These are phyloP conservation scores for Xylaria sp. DNA, from an alignment of 2,329 filamentous ascomycete genomes.

Conservation along the genomic window DNA sequence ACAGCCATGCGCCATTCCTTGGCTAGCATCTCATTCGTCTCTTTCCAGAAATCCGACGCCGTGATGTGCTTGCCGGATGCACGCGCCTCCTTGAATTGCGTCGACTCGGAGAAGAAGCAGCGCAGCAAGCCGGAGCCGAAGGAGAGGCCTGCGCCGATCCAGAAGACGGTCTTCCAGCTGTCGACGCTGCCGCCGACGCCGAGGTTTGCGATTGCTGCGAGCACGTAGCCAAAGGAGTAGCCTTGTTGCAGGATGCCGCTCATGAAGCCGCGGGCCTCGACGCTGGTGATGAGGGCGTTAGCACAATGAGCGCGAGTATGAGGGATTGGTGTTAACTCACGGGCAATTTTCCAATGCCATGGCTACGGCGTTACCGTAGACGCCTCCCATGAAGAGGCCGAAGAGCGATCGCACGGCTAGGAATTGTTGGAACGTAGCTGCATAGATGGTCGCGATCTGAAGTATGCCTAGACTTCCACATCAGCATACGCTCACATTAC, in stretches of 20 bases:
- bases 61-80: constrained; percentile 49
- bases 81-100: constrained; percentile 68
- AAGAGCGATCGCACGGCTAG: constrained; percentile 69
- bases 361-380: constrained; percentile 72
- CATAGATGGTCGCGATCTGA: constrained; percentile 73
- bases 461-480: constrained; percentile 40
- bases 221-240: constrained; percentile 73
- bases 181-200: constrained; percentile 60
- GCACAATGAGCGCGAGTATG: neutral
- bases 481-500: neutral
- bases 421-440: constrained; percentile 65
- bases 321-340: constrained; percentile 35
- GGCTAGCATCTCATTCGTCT: constrained; percentile 61
- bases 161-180: constrained; percentile 72
- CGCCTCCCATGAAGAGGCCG: constrained; percentile 74
- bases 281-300: constrained; percentile 29
- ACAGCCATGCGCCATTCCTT: constrained; percentile 72
- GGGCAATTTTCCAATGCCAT: constrained; percentile 73
- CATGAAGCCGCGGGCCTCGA: constrained; percentile 70
- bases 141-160: constrained; percentile 63
- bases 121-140: constrained; percentile 64
- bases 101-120: constrained; percentile 65
- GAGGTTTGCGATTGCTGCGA: constrained; percentile 70
- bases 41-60: constrained; percentile 57
- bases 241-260: constrained; percentile 79